These are phyloP conservation scores for Fraxinus sp. DNA, from an alignment of 305 asterid species.

Conservation along the genomic window DNA sequence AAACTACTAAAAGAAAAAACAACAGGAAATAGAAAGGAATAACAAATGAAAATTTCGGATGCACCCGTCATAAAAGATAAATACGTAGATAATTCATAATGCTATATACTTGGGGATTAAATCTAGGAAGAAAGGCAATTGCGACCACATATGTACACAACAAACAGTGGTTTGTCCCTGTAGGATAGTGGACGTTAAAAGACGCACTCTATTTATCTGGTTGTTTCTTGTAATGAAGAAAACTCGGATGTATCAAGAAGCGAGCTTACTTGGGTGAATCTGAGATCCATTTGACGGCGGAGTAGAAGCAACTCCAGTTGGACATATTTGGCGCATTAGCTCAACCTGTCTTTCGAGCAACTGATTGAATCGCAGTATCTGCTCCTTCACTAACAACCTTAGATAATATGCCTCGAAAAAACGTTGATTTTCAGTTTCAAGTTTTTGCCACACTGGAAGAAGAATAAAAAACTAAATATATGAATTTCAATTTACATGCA, in stretches of 20 bases:
- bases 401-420: slow-evolving; percentile 65
- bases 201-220: background rate
- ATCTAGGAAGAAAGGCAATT: background rate
- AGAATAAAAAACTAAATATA: slow-evolving; percentile 20
- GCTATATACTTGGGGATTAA: background rate
- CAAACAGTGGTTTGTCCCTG: background rate
- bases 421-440: slow-evolving; percentile 61
- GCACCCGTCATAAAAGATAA: background rate
- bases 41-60: background rate
- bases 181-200: background rate
- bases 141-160: background rate
- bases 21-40: background rate
- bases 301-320: slow-evolving; percentile 39
- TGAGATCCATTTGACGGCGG: slow-evolving; percentile 51
- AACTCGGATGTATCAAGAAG: slow-evolving; percentile 15
- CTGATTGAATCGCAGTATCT: slow-evolving; percentile 58
- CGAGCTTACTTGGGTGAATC: slow-evolving; percentile 44
- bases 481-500: background rate
- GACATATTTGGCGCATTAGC: slow-evolving; percentile 50
- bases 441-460: slow-evolving; percentile 72
- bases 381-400: slow-evolving; percentile 59
- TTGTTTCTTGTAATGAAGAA: background rate
- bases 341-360: slow-evolving; percentile 66
- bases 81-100: background rate
- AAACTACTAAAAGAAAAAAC: background rate